Conservation (phyloP, 176 grass and related monocot genomes). For the Triticum turgidum region DNA sequence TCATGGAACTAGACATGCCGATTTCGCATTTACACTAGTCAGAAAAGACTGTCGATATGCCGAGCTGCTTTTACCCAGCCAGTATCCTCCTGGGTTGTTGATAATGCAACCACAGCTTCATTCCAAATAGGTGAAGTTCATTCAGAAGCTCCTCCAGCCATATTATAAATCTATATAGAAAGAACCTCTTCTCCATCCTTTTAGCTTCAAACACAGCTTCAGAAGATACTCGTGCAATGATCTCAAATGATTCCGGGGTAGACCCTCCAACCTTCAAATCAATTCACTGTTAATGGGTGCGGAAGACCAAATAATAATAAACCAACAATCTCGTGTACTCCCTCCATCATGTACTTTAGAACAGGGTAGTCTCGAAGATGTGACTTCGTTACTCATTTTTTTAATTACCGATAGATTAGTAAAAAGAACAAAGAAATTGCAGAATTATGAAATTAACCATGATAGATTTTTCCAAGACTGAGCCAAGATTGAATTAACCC, state of each 20-base stretch:
- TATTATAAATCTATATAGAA: conserved; percentile 42
- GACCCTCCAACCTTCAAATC: conserved; percentile 59
- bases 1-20: neutral
- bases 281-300: conserved; percentile 20
- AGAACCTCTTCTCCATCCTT: conserved; percentile 38
- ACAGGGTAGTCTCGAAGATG: neutral
- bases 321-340: neutral
- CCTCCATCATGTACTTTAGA: neutral
- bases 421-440: neutral
- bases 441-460: neutral
- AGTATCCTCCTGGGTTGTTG: conserved; percentile 46
- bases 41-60: neutral
- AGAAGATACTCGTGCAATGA: conserved; percentile 68
- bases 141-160: conserved; percentile 70
- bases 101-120: conserved; percentile 52
- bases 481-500: too few relatives aligned
- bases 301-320: neutral
- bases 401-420: neutral
- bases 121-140: conserved; percentile 44
- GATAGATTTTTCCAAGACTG: too few relatives aligned
- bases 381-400: neutral
- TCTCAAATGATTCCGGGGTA: conserved; percentile 68
- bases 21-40: conserved; percentile 1
- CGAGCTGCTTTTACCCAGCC: conserved; percentile 20
- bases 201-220: conserved; percentile 74